A percentile compares a stretch with the other conserved stretches of the same genome.
phyloP scores from a whole-genome alignment of 2,329 filamentous ascomycete genomes.

The Exophiala xenobiotica region DNA sequence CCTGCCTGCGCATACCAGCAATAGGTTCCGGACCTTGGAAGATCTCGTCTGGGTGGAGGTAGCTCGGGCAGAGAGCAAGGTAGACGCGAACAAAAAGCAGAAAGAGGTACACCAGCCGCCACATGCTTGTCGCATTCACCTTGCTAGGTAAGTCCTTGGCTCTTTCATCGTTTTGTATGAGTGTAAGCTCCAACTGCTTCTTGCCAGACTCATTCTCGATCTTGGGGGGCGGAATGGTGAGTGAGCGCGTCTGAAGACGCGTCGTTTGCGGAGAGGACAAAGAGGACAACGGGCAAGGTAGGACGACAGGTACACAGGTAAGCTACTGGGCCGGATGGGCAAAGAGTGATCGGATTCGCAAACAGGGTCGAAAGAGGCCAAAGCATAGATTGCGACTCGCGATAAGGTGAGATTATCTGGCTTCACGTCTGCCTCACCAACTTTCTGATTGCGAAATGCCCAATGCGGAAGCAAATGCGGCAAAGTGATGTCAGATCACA shows the following conservation, averaged over 20 bases:
- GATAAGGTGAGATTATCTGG: constrained; percentile 4
- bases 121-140: constrained; percentile 59
- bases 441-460: background rate
- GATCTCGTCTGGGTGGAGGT: constrained; percentile 97
- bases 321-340: background rate
- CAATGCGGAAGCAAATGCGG: background rate
- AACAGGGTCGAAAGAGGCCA: background rate
- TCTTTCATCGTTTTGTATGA: constrained; percentile 22
- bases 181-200: constrained; percentile 5
- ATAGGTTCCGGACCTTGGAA: constrained; percentile 98
- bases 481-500: background rate
- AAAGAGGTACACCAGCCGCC: constrained; percentile 83
- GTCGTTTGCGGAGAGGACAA: constrained; percentile 5
- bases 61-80: constrained; percentile 91
- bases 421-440: too few relatives aligned
- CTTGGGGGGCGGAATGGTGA: constrained; percentile 6
- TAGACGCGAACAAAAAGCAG: constrained; percentile 85
- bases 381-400: background rate
- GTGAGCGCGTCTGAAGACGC: constrained; percentile 20
- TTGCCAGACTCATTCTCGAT: constrained; percentile 24
- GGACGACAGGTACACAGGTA: background rate
- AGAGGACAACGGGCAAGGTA: background rate
- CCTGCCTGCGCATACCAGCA: constrained; percentile 66
- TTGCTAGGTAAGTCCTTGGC: constrained; percentile 13
- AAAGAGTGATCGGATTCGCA: background rate